Evolutionary conservation across 805 yeast species (phyloP).

Genomic region (Candida chauliodis): DNA sequence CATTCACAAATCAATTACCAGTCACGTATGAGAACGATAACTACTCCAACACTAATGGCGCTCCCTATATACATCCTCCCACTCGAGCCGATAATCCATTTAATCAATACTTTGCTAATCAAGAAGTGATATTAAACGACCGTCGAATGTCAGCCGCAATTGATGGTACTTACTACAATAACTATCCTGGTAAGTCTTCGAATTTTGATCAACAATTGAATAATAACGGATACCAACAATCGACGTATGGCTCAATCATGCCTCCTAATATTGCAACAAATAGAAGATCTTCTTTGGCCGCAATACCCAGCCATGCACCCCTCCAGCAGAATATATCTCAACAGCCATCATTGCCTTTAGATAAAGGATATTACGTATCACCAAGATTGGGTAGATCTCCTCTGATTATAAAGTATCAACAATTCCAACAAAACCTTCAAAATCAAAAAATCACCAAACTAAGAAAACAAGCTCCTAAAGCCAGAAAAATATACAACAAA

Average conservation of each 20-base stretch:
- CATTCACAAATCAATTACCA: slow-evolving; percentile 46
- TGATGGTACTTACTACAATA: slow-evolving; percentile 14
- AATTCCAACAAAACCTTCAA: slow-evolving; percentile 27
- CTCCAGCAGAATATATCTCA: slow-evolving; percentile 7
- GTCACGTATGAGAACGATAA: slow-evolving; percentile 47
- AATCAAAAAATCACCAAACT: slow-evolving; percentile 19
- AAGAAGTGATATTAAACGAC: slow-evolving; percentile 32
- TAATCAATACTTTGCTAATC: slow-evolving; percentile 37
- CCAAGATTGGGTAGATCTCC: slow-evolving; percentile 23
- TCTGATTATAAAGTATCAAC: slow-evolving; percentile 32
- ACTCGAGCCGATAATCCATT: slow-evolving; percentile 45
- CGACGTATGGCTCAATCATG: not conserved
- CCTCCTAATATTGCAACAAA: slow-evolving; percentile 2
- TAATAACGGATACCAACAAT: slow-evolving; percentile 4
- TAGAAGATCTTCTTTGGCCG: slow-evolving; percentile 24
- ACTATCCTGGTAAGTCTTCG: not conserved
- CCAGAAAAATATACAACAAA: slow-evolving; percentile 36
- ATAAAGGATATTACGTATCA: slow-evolving; percentile 12
- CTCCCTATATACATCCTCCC: slow-evolving; percentile 39
- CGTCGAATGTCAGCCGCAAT: slow-evolving; percentile 38
- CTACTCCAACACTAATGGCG: slow-evolving; percentile 13
- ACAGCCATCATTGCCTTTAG: slow-evolving; percentile 7
- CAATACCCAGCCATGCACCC: slow-evolving; percentile 14
- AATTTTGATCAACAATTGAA: slow-evolving; percentile 1
- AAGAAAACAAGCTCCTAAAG: slow-evolving; percentile 44